These are phyloP conservation scores for Cladosporium sp. DNA, from an alignment of 2,329 filamentous ascomycete species.

Conservation along the genomic window DNA sequence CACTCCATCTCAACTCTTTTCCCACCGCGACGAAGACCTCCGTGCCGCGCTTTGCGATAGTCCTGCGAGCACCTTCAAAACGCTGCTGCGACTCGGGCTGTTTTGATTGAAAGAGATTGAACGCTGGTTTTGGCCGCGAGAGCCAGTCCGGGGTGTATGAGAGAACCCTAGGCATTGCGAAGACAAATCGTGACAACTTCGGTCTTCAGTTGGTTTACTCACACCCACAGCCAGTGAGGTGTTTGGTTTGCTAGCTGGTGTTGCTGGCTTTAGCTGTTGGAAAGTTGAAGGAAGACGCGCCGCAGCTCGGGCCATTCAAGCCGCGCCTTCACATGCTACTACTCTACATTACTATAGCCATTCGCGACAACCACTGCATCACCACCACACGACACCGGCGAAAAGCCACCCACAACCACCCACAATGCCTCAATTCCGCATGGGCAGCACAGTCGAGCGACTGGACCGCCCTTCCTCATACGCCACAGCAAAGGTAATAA, in stretches of 20 bases:
- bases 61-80: conserved; percentile 52
- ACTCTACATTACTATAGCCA: not conserved
- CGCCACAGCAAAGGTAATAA: conserved; percentile 73
- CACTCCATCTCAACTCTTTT: conserved; percentile 88
- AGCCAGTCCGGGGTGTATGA: conserved; percentile 88
- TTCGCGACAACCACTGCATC: not conserved
- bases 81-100: conserved; percentile 20
- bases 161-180: conserved; percentile 78
- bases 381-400: not conserved
- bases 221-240: not conserved
- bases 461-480: conserved; percentile 95
- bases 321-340: conserved; percentile 11
- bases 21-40: conserved; percentile 88
- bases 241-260: not conserved
- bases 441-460: conserved; percentile 77
- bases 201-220: not conserved
- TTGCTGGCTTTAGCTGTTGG: conserved; percentile 2
- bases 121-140: conserved; percentile 71
- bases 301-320: not conserved
- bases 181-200: not conserved
- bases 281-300: conserved; percentile 1
- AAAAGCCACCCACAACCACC: not conserved
- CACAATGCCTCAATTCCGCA: conserved; percentile 48
- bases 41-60: conserved; percentile 76
- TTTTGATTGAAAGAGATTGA: conserved; percentile 67